Evolutionary conservation across 805 yeast genomes (phyloP), one percentile per base, ranked within the genome.

Genomic region (Candida pseudoglaebosa): DNA sequence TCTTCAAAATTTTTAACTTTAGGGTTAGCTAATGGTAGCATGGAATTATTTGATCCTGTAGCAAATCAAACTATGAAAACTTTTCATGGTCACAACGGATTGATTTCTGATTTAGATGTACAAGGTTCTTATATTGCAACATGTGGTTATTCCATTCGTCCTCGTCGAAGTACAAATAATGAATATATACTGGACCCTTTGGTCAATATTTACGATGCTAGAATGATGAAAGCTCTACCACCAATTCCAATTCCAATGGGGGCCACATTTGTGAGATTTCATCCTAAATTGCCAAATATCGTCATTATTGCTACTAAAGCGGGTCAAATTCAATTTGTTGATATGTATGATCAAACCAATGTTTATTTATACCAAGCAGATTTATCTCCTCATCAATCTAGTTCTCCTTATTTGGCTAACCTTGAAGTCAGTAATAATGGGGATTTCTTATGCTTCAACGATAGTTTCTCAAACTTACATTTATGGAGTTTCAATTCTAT

Each of bases 241-340:
- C 96, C 97, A 3, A 70, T 91, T 5, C 78, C 96, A 3, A 88
- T 89, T 52, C 89, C 93, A 1, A 82, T 89, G 0, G 97, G 97
- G 9, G 96, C 98, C 1, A 73, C 84, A 7, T 84, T 75, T 54
- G 93, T 84, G 1, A 73, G 84, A 35, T 70, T 91, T 44, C 97
- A 91, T 62, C 97, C 98, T 5, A 83, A 84, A 43, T 56, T 89
- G 36, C 84, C 96, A 4, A 84, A 85, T 28, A 79, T 84, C 24
- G 77, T 88, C 32, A 57, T 88, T 4, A 79, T 86, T 5, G 83
- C 87, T 0, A 84, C 96, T 0, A 71, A 71, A 15, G 60, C 76
- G 16, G 98, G 98, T 13, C 91, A 88, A 43, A 66, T 93, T 41
- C 95, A 89, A 53, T 82, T 89, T 47, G 75, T 88, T 18, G 97